Evolutionary conservation across 345 rosid genomes (phyloP).

Genomic region (Microcos paniculata): DNA sequence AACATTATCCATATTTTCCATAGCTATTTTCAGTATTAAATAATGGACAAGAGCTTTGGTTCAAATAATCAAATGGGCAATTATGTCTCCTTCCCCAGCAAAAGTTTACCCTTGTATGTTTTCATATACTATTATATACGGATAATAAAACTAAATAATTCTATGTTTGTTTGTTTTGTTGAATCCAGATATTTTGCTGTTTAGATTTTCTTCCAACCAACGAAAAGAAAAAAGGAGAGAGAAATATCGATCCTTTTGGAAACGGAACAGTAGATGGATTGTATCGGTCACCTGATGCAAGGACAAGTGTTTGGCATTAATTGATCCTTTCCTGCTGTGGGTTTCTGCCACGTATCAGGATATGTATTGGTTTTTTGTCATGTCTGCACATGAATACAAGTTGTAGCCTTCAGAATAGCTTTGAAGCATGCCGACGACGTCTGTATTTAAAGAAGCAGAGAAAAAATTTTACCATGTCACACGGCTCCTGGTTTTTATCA

Average conservation of each 20-base stretch:
- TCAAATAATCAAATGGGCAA: background rate
- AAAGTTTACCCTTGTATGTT: background rate
- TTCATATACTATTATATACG: too few species aligned
- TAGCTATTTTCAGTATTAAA: background rate
- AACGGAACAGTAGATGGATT: background rate
- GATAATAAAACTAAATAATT: background rate
- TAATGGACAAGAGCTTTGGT: background rate
- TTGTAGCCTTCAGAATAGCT: background rate
- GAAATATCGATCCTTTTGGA: background rate
- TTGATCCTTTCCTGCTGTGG: background rate
- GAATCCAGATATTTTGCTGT: too few species aligned
- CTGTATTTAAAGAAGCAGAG: background rate
- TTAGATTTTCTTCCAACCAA: too few species aligned
- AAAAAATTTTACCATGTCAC: background rate
- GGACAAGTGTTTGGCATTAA: constrained; percentile 19
- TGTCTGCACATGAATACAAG: background rate
- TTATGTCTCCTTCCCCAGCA: too few species aligned
- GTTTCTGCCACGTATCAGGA: constrained; percentile 12
- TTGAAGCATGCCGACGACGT: background rate
- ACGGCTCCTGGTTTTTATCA: background rate
- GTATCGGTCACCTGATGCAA: constrained; percentile 11
- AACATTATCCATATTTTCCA: background rate
- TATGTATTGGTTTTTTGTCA: background rate
- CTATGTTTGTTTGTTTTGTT: background rate
- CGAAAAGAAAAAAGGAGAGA: background rate